Percentiles rank a stretch among this genome's conserved stretches.
Conservation (phyloP, 306 rosid genomes). For the Inga laurina region DNA sequence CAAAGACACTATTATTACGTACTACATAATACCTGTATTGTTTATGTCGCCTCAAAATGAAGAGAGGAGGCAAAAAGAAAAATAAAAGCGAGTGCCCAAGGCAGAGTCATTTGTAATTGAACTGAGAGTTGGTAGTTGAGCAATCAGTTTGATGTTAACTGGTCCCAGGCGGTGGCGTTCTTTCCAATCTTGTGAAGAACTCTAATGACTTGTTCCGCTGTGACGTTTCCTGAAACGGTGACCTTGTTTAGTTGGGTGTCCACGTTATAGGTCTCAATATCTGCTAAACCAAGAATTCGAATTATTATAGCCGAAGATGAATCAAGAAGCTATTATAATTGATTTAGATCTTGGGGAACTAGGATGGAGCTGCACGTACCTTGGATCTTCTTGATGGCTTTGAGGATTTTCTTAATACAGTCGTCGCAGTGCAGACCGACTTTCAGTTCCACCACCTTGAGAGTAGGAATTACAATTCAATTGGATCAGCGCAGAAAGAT, state of each 20-base stretch:
- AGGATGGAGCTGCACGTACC: slow-evolving; percentile 35
- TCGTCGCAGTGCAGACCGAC: slow-evolving; percentile 87
- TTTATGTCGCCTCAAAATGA: not conserved
- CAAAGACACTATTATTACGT: not conserved
- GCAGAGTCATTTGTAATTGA: not conserved
- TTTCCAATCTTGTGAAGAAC: slow-evolving; percentile 82
- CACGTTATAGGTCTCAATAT: slow-evolving; percentile 78
- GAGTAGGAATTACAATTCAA: not conserved
- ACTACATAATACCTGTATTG: not conserved
- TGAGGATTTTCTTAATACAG: slow-evolving; percentile 88
- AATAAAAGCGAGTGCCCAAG: not conserved
- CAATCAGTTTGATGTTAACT: slow-evolving; percentile 24
- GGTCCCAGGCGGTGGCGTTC: slow-evolving; percentile 63
- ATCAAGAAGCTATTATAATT: not conserved
- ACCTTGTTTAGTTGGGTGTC: slow-evolving; percentile 77
- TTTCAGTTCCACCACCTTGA: slow-evolving; percentile 83
- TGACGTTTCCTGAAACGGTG: slow-evolving; percentile 71
- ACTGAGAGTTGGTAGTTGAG: not conserved
- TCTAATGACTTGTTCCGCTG: slow-evolving; percentile 65
- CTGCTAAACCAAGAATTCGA: slow-evolving; percentile 35
- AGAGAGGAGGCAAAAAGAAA: not conserved
- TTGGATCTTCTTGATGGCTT: slow-evolving; percentile 82
- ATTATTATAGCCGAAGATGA: not conserved
- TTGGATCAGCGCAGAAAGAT: not conserved
- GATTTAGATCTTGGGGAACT: not conserved